Base-by-base conservation (phyloP, 2,329 filamentous ascomycete genomes). In the Rhynchosporium secalis region DNA sequence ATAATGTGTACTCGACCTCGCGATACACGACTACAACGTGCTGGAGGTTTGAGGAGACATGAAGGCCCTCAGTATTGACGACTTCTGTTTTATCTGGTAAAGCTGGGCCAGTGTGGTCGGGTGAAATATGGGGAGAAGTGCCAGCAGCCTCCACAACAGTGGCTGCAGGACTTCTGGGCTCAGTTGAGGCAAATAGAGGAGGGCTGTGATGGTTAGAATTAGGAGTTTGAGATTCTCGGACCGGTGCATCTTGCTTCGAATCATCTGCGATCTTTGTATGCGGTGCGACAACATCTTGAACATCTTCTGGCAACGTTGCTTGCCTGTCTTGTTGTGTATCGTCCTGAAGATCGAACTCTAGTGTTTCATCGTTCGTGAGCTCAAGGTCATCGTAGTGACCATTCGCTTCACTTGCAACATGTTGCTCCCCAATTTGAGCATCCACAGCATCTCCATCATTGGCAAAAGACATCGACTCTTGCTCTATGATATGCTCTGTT, bases 11-110 rank as follows among this genome's bases (percentile, higher is more conserved):
- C 60, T 84, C 80, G 56, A 76, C 77, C 13, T 79, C 80, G 63
- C 81, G 78, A 69, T 86, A 87, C n/a, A 79, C 70, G 20, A 87
- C 78, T 46, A 79, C 78, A 20, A 86, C 78, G 52, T 72, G 83
- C 74, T 13, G 78, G 63, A 56, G 26, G 28, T 40, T 58, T 5
- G 56, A 45, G 6, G 38, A 5, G 9, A 29, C 10, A 2, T 12
- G 20, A 28, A 38, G 5, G 13, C 12, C 20, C 28, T 47, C 41
- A 31, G 43, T 38, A 38, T 47, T 10, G 8, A 43, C 38, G 38
- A 51, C 49, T 2, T 48, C 20, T 26, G 56, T 36, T 33, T n/a
- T 15, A 51, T 56, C 36, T 5, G 48, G 57, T 15, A 20, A 41
- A 26, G 4, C 7, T 8, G 7, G 12, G 20, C 29, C 20, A 43